phyloP scores from a whole-genome alignment of 352 stramenopile species.

The Phytophthora idaei region DNA sequence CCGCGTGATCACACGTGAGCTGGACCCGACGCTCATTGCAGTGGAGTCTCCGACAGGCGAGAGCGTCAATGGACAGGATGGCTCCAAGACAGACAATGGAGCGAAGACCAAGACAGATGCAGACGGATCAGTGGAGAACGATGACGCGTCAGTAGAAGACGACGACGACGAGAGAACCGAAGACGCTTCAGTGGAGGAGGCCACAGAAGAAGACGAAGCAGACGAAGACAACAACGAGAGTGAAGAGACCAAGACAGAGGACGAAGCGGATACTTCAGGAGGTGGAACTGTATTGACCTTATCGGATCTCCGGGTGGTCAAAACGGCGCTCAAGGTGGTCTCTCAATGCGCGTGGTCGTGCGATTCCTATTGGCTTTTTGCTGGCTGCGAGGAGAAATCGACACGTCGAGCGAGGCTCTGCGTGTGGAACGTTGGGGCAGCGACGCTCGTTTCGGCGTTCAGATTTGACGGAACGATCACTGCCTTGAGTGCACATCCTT shows the following conservation, averaged over 20 bases:
- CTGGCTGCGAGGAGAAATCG: conserved; percentile 71
- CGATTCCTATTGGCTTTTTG: conserved; percentile 62
- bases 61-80: conserved; percentile 2
- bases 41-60: conserved; percentile 17
- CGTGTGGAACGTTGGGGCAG: conserved; percentile 70
- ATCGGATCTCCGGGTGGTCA: conserved; percentile 58
- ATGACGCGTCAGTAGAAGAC: conserved; percentile 42
- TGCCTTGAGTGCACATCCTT: conserved; percentile 57
- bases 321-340: conserved; percentile 65
- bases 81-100: conserved; percentile 7
- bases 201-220: conserved; percentile 42
- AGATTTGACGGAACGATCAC: conserved; percentile 66
- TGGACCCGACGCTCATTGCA: conserved; percentile 71
- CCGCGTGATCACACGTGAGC: conserved; percentile 76
- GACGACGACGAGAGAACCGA: conserved; percentile 43
- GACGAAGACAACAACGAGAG: conserved; percentile 37
- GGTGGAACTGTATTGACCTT: conserved; percentile 38
- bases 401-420: conserved; percentile 60
- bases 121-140: conserved; percentile 43
- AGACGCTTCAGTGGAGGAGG: conserved; percentile 43
- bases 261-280: conserved; percentile 15
- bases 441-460: conserved; percentile 62
- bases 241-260: conserved; percentile 26
- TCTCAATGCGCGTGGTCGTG: conserved; percentile 71
- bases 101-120: conserved; percentile 29